phyloP scores from a whole-genome alignment of 257 asterid species.

The Penstemon eatonii region DNA sequence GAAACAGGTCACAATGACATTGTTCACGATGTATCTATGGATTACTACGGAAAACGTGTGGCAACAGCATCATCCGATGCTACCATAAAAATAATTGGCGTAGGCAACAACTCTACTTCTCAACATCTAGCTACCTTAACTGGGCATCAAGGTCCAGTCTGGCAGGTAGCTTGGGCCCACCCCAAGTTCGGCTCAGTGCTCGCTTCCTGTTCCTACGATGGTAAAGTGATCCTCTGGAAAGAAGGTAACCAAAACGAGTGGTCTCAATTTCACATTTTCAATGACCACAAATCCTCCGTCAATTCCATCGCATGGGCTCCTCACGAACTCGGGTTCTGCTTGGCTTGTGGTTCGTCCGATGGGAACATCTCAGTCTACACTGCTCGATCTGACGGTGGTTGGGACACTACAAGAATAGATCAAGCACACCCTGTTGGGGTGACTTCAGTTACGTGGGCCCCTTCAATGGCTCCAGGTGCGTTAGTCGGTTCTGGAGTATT shows the following conservation, averaged over 20 bases:
- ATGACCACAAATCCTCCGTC: slow-evolving; percentile 77
- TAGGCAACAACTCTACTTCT: slow-evolving; percentile 62
- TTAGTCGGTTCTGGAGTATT: slow-evolving; percentile 62
- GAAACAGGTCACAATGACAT: slow-evolving; percentile 88
- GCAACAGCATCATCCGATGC: slow-evolving; percentile 94
- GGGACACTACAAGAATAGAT: slow-evolving; percentile 83
- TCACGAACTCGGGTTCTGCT: slow-evolving; percentile 80
- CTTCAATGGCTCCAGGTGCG: slow-evolving; percentile 78
- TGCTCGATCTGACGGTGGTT: slow-evolving; percentile 68
- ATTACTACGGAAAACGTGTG: slow-evolving; percentile 88
- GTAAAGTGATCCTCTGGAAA: slow-evolving; percentile 87
- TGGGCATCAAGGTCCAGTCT: slow-evolving; percentile 91
- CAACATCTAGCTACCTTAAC: slow-evolving; percentile 82
- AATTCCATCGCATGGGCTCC: slow-evolving; percentile 96
- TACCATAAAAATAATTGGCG: slow-evolving; percentile 71
- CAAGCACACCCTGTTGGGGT: slow-evolving; percentile 98
- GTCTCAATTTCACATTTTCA: slow-evolving; percentile 71
- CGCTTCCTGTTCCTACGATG: slow-evolving; percentile 92
- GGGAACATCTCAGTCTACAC: slow-evolving; percentile 78
- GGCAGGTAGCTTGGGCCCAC: slow-evolving; percentile 97
- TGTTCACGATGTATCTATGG: slow-evolving; percentile 90
- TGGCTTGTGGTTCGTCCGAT: slow-evolving; percentile 93
- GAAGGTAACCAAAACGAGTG: slow-evolving; percentile 80
- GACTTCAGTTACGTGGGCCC: slow-evolving; percentile 96
- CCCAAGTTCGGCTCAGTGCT: slow-evolving; percentile 85